Conservation (phyloP, 2,329 filamentous ascomycete genomes). For the Talaromyces islandicus region DNA sequence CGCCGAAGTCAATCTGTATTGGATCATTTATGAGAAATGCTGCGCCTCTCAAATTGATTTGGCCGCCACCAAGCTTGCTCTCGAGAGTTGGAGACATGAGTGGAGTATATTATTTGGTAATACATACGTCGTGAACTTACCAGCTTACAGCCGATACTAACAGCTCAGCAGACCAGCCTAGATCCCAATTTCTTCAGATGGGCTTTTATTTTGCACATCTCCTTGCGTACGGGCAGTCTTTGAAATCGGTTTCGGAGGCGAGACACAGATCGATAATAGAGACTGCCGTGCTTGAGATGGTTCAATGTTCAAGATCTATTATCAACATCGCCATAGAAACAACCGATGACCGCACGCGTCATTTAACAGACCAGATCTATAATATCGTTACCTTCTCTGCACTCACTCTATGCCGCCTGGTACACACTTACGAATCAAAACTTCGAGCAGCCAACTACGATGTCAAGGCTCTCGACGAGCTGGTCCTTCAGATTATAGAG, state of each 20-base stretch:
- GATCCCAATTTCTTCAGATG: slow-evolving; percentile 43
- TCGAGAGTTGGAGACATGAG: slow-evolving; percentile 34
- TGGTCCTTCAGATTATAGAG: slow-evolving; percentile 29
- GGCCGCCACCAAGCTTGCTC: slow-evolving; percentile 24
- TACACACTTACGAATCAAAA: slow-evolving; percentile 30
- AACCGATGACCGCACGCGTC: slow-evolving; percentile 38
- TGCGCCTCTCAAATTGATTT: slow-evolving; percentile 25
- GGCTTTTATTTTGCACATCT: slow-evolving; percentile 42
- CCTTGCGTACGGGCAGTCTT: slow-evolving; percentile 35
- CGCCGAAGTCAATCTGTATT: slow-evolving; percentile 41
- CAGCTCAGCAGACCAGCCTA: slow-evolving; percentile 30
- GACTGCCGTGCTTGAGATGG: slow-evolving; percentile 36
- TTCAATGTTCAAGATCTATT: slow-evolving; percentile 34
- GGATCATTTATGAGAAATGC: slow-evolving; percentile 39
- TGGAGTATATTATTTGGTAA: slow-evolving; percentile 37
- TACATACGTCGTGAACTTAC: neutral
- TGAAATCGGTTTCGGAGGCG: slow-evolving; percentile 18
- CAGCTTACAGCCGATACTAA: neutral
- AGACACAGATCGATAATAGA: slow-evolving; percentile 19
- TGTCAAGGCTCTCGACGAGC: slow-evolving; percentile 26
- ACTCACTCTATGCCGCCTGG: slow-evolving; percentile 18
- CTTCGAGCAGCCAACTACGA: slow-evolving; percentile 26
- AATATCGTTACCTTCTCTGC: slow-evolving; percentile 44
- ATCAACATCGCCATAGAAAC: slow-evolving; percentile 40
- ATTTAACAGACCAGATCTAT: slow-evolving; percentile 44